Evolutionary conservation across 306 rosid species (phyloP).

Genomic region (Vigna mungo): DNA sequence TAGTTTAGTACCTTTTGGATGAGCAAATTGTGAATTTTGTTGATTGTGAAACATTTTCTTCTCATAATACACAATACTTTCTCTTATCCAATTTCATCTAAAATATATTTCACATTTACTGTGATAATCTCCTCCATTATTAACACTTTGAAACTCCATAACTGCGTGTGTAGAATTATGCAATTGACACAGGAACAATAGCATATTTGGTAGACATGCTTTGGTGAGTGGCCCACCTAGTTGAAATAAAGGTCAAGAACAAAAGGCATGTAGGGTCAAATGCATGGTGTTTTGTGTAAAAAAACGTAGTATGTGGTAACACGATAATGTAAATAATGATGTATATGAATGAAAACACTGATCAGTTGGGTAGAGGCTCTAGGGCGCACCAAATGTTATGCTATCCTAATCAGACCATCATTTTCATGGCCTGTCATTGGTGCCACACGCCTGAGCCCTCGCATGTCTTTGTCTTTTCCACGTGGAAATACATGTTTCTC

Average conservation of each 20-base stretch:
- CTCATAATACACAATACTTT: too few relatives aligned
- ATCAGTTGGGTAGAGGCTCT: slow-evolving; percentile 51
- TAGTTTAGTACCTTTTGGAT: too few relatives aligned
- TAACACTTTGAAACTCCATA: background rate
- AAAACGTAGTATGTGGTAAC: slow-evolving; percentile 37
- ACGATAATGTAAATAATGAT: slow-evolving; percentile 55
- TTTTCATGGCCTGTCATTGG: slow-evolving; percentile 63
- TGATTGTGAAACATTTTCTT: too few relatives aligned
- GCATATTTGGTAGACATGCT: slow-evolving; percentile 10
- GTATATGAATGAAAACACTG: slow-evolving; percentile 7
- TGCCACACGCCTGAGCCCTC: slow-evolving; percentile 34
- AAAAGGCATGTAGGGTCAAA: slow-evolving; percentile 50
- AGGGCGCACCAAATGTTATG: slow-evolving; percentile 63
- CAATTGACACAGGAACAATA: background rate
- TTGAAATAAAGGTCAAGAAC: slow-evolving; percentile 34
- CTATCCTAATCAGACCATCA: slow-evolving; percentile 81
- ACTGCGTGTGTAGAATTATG: background rate
- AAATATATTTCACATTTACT: too few relatives aligned
- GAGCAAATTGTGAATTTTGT: too few relatives aligned
- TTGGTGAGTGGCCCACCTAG: slow-evolving; percentile 26
- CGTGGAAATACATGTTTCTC: slow-evolving; percentile 21
- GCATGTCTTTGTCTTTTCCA: slow-evolving; percentile 43
- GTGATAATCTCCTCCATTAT: too few relatives aligned
- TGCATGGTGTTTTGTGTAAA: slow-evolving; percentile 11
- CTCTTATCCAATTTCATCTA: too few relatives aligned